Evolutionary conservation across 2,329 filamentous ascomycete species (phyloP).

Genomic region (Endothia cerciana): DNA sequence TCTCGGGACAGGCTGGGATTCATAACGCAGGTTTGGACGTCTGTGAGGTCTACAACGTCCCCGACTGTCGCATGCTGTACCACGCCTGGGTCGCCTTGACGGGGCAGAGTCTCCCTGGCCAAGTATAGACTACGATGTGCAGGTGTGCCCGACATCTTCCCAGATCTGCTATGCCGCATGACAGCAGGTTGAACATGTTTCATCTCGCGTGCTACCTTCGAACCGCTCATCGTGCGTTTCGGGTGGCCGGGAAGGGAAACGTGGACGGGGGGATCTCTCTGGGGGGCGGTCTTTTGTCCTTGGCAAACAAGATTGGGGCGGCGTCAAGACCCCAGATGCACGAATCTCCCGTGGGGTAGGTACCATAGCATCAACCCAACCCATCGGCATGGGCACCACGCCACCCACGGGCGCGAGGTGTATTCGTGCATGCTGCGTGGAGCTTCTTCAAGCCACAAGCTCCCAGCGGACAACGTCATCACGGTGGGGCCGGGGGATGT

Average conservation of each 20-base stretch:
- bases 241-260: slow-evolving; percentile 23
- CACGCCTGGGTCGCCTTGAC: neutral
- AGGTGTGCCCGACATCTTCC: neutral
- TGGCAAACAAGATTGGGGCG: slow-evolving; percentile 1
- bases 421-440: neutral
- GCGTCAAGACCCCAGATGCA: neutral
- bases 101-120: neutral
- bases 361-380: neutral
- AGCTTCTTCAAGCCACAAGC: neutral
- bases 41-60: neutral
- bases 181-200: slow-evolving; percentile 20
- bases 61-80: neutral
- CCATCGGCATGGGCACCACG: neutral
- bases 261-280: slow-evolving; percentile 12
- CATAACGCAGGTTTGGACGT: neutral
- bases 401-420: neutral
- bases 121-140: neutral
- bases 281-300: neutral
- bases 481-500: neutral
- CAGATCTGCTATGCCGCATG: neutral
- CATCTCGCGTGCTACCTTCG: slow-evolving; percentile 24
- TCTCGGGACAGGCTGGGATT: slow-evolving; percentile 5
- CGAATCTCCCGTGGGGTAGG: neutral
- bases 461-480: slow-evolving; percentile 5
- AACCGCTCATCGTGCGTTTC: slow-evolving; percentile 26